Evolutionary conservation across 306 rosid genomes (phyloP), one percentile per base, ranked within the genome.

Genomic region (Bauhinia variegata): DNA sequence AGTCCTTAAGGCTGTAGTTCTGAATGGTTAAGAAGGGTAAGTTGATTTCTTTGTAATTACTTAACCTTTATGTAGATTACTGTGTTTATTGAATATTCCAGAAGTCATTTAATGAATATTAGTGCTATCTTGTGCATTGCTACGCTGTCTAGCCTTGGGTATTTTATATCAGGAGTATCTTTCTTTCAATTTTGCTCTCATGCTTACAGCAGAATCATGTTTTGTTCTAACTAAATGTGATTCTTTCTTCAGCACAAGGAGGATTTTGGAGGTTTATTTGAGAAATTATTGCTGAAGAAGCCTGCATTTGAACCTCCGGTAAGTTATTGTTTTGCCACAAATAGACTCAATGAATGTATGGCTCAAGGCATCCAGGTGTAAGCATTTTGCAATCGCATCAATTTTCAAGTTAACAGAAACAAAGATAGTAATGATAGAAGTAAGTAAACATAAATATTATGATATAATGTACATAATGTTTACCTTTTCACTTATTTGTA

Each of bases 261-360:
- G 71, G 85, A 79, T 7, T 78, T 86, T 15, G 85, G 65, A 58
- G 88, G 80, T 58, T 14, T 77, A 32, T 83, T 82, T 76, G 78
- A 86, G 78, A 78, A 85, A 74, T 63, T 93, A 76, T 31, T 37
- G 84, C 47, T 82, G 61, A 72, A 76, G 79, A 81, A 86, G 75
- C 72, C 83, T 63, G 74, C 50, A 31, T 86, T 90, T 82, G 83
- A 75, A 37, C 93, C 96, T 60, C 88, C 56, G 43, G 99, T 93
- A 68, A 82, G 96, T 70, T 55, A 65, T 73, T 52, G 62, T 59
- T 70, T 63, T n/a, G n/a, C 38, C 34, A 51, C 65, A 17, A 12
- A 31, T 54, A 33, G 70, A 46, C 57, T 41, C 10, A 44, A 30
- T 9, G 28, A 57, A 6, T 18, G n/a, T 54, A 48, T 44, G 17